A percentile compares a stretch with the other conserved stretches of the same genome.
phyloP scores from a whole-genome alignment of 2,329 filamentous ascomycete genomes.

The Magnaporthiopsis rhizophila region DNA sequence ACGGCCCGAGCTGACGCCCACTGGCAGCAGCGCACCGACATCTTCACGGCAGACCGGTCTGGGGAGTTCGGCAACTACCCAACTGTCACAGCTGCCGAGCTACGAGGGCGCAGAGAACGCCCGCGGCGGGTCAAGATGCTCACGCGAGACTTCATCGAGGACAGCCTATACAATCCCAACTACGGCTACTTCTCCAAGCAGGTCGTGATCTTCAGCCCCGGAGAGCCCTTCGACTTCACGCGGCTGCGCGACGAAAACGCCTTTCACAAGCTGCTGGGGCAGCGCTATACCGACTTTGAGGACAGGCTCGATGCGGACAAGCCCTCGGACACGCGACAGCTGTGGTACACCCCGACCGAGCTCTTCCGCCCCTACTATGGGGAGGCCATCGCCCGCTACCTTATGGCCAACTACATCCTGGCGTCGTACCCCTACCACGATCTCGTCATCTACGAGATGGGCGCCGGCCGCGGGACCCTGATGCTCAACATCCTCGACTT shows the following conservation, averaged over 20 bases:
- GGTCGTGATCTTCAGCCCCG: slow-evolving; percentile 90
- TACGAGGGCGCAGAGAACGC: slow-evolving; percentile 65
- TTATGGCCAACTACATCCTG: slow-evolving; percentile 93
- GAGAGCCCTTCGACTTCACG: slow-evolving; percentile 84
- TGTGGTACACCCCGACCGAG: slow-evolving; percentile 98
- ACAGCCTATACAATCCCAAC: slow-evolving; percentile 87
- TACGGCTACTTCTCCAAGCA: slow-evolving; percentile 97
- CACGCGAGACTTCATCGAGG: slow-evolving; percentile 94
- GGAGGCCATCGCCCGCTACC: slow-evolving; percentile 91
- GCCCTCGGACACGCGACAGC: slow-evolving; percentile 66
- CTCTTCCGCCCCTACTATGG: slow-evolving; percentile 95
- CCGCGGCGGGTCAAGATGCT: slow-evolving; percentile 93
- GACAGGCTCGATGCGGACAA: slow-evolving; percentile 73
- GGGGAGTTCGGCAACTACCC: slow-evolving; percentile 79
- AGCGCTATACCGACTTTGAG: slow-evolving; percentile 84
- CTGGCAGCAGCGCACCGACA: slow-evolving; percentile 78
- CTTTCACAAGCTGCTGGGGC: slow-evolving; percentile 69
- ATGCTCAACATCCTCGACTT: slow-evolving; percentile 98
- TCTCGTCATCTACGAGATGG: slow-evolving; percentile 97
- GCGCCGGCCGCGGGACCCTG: slow-evolving; percentile 90
- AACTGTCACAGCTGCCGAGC: slow-evolving; percentile 71
- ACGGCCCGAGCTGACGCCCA: slow-evolving; percentile 50
- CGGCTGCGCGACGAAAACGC: slow-evolving; percentile 73
- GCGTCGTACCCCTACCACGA: slow-evolving; percentile 93
- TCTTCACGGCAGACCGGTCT: slow-evolving; percentile 67